Evolutionary conservation across 257 asterid genomes (phyloP).

Genomic region (Ehretia macrophylla): DNA sequence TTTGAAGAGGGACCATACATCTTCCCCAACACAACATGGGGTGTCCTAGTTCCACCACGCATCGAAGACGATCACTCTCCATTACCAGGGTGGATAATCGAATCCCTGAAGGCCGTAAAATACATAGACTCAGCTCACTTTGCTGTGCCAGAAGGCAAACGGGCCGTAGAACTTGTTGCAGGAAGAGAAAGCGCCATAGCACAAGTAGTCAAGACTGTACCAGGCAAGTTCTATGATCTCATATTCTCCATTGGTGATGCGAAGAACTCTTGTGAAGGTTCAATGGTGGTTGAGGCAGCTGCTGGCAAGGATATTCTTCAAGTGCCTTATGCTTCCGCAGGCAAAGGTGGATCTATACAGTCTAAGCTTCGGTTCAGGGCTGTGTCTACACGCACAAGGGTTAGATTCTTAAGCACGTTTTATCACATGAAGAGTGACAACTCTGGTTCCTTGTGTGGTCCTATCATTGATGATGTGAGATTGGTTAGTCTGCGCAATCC

Average conservation of each 20-base stretch:
- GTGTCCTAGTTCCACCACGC: slow-evolving; percentile 5
- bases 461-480: slow-evolving; percentile 6
- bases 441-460: slow-evolving; percentile 6
- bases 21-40: slow-evolving; percentile 8
- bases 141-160: slow-evolving; percentile 4
- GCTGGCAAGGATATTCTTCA: slow-evolving; percentile 6
- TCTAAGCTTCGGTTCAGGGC: slow-evolving; percentile 1
- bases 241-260: slow-evolving; percentile 4
- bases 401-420: slow-evolving; percentile 5
- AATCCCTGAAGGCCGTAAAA: slow-evolving; percentile 3
- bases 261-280: slow-evolving; percentile 1
- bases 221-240: slow-evolving; percentile 7
- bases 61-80: slow-evolving; percentile 8
- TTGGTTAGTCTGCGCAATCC: neutral
- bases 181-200: slow-evolving; percentile 7
- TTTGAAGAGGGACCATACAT: slow-evolving; percentile 10
- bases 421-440: slow-evolving; percentile 10
- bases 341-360: slow-evolving; percentile 2
- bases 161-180: slow-evolving; percentile 5
- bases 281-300: slow-evolving; percentile 3
- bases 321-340: neutral
- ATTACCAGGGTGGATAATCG: slow-evolving; percentile 3
- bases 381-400: slow-evolving; percentile 1
- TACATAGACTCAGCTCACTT: slow-evolving; percentile 6
- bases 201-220: neutral